These are phyloP conservation scores for Elsinoe necatrix DNA, from an alignment of 2,329 filamentous ascomycete genomes.

Conservation along the genomic window DNA sequence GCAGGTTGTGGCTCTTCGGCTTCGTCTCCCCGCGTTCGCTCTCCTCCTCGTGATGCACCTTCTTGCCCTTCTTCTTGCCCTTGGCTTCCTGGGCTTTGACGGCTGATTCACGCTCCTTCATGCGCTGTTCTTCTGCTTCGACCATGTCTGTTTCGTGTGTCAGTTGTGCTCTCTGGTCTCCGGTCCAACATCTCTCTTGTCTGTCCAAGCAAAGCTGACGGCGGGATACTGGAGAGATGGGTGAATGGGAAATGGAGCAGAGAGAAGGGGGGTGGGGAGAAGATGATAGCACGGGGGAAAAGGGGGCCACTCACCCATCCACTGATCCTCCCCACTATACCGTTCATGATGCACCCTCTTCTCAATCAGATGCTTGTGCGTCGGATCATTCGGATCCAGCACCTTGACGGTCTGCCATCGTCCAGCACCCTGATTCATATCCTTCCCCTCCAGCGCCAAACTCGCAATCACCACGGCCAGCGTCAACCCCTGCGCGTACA, in stretches of 20 bases:
- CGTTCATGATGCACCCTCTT: slow-evolving; percentile 81
- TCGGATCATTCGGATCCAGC: slow-evolving; percentile 69
- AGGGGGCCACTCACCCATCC: slow-evolving; percentile 68
- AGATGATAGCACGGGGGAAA: too few relatives aligned
- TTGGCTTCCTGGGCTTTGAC: slow-evolving; percentile 25
- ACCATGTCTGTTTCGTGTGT: slow-evolving; percentile 61
- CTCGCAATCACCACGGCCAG: slow-evolving; percentile 74
- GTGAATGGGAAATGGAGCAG: too few relatives aligned
- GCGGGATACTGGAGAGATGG: too few relatives aligned
- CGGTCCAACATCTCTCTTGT: too few relatives aligned
- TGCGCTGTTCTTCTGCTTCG: slow-evolving; percentile 61
- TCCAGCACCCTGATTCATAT: slow-evolving; percentile 66
- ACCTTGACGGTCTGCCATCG: slow-evolving; percentile 81
- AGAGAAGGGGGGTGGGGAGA: too few relatives aligned
- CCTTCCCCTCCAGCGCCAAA: slow-evolving; percentile 71
- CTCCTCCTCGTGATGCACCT: slow-evolving; percentile 30
- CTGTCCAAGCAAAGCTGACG: too few relatives aligned
- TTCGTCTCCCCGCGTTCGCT: slow-evolving; percentile 1
- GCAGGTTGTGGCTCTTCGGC: slow-evolving; percentile 10
- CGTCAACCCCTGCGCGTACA: slow-evolving; percentile 86
- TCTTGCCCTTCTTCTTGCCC: slow-evolving; percentile 55
- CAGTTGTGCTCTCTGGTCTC: too few relatives aligned
- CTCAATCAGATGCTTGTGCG: slow-evolving; percentile 75
- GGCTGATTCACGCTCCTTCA: slow-evolving; percentile 43
- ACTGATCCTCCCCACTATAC: slow-evolving; percentile 83